Base-by-base conservation (phyloP, 805 yeast genomes). In the Kodamaea hsintzibuensis region DNA sequence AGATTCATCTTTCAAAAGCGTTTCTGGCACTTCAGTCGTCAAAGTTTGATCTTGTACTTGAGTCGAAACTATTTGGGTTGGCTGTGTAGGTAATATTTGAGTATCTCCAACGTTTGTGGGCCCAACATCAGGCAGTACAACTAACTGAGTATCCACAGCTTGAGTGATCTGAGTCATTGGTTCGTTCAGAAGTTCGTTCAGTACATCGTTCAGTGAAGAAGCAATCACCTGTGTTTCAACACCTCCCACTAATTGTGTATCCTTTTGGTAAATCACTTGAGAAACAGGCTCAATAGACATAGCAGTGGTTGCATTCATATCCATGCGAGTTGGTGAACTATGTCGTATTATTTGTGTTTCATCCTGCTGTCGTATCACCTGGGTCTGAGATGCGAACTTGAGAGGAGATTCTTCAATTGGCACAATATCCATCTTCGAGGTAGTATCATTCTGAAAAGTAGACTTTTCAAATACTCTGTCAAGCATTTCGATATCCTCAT, bases 261-360 rank as follows among this genome's bases (percentile, higher is more conserved):
- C 47, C 37, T 38, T 38, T 38, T 38, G 44, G 45, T 48, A 37
- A 12, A 45, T 49, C 18, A 30, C 19, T 38, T 51, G 53, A 14
- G 49, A 30, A 3, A 44, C 46, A 14, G 44, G 44, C 14, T 44
- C 49, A 17, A 52, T 47, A 12, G 50, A 48, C 51, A 52, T 49
- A 9, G 39, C 47, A 6, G 27, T 45, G 9, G 52, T 49, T 25
- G 18, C 48, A 14, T 45, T 33, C 13, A 27, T 19, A 8, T 47
- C 50, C 9, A 30, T 9, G 35, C 13, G 10, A 30, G 10, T 30
- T 30, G 35, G 35, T 30, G 35, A 30, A 8, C 35, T 30, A 30
- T 30, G 35, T 30, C 35, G 35, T 30, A 30, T 30, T 2, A 30
- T 8, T 30, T 30, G 35, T 30, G 35, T 30, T 30, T 30, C 35